These are phyloP conservation scores for Lagerstroemia speciosa DNA, from an alignment of 345 rosid species.

Conservation along the genomic window DNA sequence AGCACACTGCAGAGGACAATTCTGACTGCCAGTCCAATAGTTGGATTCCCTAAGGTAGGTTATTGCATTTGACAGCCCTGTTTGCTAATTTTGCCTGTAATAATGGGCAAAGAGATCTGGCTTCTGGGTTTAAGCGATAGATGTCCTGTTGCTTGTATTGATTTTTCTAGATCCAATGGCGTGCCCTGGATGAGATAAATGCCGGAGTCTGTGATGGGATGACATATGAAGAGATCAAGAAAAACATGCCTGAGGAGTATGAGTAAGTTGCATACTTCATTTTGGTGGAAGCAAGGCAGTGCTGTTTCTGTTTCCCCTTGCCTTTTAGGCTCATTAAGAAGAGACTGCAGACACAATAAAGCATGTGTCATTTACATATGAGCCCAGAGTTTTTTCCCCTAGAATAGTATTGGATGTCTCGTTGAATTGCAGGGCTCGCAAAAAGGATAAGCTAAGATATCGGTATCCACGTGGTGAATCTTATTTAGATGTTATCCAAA, in stretches of 20 bases:
- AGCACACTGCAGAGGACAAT: constrained; percentile 97
- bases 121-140: neutral
- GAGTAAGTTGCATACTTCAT: constrained; percentile 41
- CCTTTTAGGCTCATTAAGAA: neutral
- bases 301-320: neutral
- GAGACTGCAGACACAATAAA: neutral
- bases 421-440: constrained; percentile 47
- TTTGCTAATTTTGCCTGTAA: constrained; percentile 4
- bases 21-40: constrained; percentile 75
- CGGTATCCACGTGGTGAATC: constrained; percentile 99
- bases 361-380: neutral
- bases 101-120: neutral
- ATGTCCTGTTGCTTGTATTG: neutral
- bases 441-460: constrained; percentile 87
- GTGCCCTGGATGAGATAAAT: constrained; percentile 96
- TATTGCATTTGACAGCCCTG: constrained; percentile 4
- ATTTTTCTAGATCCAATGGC: constrained; percentile 87
- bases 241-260: constrained; percentile 94
- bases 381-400: neutral
- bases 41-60: constrained; percentile 89
- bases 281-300: neutral
- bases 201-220: constrained; percentile 99
- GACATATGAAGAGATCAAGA: constrained; percentile 92
- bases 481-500: constrained; percentile 96
- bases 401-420: neutral